phyloP scores from a whole-genome alignment of 345 rosid genomes.

The Ceriops decandra region DNA sequence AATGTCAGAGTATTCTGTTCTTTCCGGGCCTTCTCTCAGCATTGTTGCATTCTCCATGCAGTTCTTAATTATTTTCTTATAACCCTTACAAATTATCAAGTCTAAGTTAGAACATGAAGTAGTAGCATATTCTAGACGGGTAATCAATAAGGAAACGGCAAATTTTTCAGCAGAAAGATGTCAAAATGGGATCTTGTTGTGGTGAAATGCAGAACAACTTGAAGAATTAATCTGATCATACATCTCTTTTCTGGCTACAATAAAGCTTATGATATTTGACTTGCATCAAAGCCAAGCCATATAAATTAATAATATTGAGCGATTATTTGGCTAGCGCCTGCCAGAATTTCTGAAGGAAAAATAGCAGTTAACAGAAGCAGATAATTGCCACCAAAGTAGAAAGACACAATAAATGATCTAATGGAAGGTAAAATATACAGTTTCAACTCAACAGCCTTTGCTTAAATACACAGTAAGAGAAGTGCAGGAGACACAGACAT shows the following conservation, averaged over 20 bases:
- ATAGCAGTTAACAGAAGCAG: no score
- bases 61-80: conserved; percentile 10
- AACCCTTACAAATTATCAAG: conserved; percentile 5
- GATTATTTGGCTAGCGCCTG: conserved; percentile 21
- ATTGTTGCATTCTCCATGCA: conserved; percentile 17
- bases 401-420: not conserved
- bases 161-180: no score
- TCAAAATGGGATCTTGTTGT: no score
- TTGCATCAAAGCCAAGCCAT: conserved; percentile 25
- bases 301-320: conserved; percentile 23
- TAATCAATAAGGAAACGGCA: no score
- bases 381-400: not conserved
- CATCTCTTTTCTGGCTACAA: no score
- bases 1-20: conserved; percentile 11
- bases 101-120: not conserved
- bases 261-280: not conserved
- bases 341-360: not conserved
- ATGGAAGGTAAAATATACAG: no score
- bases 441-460: no score
- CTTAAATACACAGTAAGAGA: no score
- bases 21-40: conserved; percentile 16
- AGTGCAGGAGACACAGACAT: no score
- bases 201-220: no score
- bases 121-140: not conserved
- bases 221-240: no score